Evolutionary conservation across 768 basidiomycete genomes (phyloP).

Genomic region (Dictyophora rubrovolvata): DNA sequence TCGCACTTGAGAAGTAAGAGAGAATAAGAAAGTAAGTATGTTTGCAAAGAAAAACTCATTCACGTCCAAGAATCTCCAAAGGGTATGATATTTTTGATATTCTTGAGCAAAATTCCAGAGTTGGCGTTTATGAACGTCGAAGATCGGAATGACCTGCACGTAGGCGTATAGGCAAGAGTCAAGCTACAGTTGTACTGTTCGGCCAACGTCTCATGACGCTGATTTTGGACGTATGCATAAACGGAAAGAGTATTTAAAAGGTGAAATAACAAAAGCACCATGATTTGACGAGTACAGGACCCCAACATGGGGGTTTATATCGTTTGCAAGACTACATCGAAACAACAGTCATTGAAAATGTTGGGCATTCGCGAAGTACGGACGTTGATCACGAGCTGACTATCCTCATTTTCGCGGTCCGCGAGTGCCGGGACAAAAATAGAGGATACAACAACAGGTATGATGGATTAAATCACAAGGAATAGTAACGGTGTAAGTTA

Average conservation of each 20-base stretch:
- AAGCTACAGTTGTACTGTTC: background rate
- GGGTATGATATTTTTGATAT: slow-evolving; percentile 1
- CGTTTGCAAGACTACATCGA: background rate
- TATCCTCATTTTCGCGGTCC: background rate
- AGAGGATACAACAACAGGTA: background rate
- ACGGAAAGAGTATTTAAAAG: background rate
- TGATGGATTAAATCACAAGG: background rate
- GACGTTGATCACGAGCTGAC: background rate
- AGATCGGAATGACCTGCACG: slow-evolving; percentile 2
- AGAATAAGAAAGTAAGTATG: background rate
- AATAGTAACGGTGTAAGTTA: background rate
- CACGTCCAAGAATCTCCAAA: slow-evolving; percentile 7
- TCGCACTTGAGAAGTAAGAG: background rate
- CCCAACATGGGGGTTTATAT: background rate
- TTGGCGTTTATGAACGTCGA: slow-evolving; percentile 1
- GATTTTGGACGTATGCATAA: background rate
- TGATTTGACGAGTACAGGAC: background rate
- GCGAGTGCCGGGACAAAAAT: background rate
- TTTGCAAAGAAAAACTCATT: background rate
- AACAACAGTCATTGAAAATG: background rate
- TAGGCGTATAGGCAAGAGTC: background rate
- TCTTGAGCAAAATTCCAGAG: background rate
- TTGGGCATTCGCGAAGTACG: background rate
- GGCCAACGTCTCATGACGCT: background rate
- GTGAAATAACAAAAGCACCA: background rate